Evolutionary conservation across 768 basidiomycete genomes (phyloP), one percentile per base, ranked within the genome.

Genomic region (Galerina marginata): DNA sequence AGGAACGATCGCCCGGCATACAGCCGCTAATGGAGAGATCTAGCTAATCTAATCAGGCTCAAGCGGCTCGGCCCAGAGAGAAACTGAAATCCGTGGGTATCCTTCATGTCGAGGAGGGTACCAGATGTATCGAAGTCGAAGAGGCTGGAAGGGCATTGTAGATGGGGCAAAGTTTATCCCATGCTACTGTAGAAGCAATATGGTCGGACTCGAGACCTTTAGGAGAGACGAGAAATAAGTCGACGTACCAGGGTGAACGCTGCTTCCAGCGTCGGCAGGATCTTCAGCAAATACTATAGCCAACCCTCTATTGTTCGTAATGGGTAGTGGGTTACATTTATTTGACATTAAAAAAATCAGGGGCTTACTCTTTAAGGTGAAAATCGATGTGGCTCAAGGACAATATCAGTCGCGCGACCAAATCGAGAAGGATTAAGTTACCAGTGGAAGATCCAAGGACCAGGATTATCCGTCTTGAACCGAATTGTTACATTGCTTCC

Each of bases 391-490:
- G 83, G 59, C 81, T 81, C 44, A 29, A 56, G 23, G 26, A 29
- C 6, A 16, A 38, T 43, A 14, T 37, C 16, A 39, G 5, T 26
- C 7, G 5, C 45, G 53, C 54, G 56, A 51, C 43, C 16, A 29
- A 16, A 11, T 47, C 3, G 39, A 44, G 9, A 29, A 14, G 36
- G 14, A 43, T 29, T 14, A 23, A 59, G 74, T 12, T 20, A 78
- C 78, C 83, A 84, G 62, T 83, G 83, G 26, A 84, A 59, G 51
- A 82, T 73, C 82, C 81, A 83, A 4, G 81, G 80, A 2, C 84
- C 84, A 38, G 83, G 67, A 58, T 84, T 84, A 51, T 84, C 79
- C 1, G 83, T 84, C 1, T 66, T 69, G 67, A 85, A 85, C 1
- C 85, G 74, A 58, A 87, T 77, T 0, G 80, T 79, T 16, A 80